These are phyloP conservation scores for Cercophora scortea DNA, from an alignment of 495 filamentous ascomycete genomes.

Conservation along the genomic window DNA sequence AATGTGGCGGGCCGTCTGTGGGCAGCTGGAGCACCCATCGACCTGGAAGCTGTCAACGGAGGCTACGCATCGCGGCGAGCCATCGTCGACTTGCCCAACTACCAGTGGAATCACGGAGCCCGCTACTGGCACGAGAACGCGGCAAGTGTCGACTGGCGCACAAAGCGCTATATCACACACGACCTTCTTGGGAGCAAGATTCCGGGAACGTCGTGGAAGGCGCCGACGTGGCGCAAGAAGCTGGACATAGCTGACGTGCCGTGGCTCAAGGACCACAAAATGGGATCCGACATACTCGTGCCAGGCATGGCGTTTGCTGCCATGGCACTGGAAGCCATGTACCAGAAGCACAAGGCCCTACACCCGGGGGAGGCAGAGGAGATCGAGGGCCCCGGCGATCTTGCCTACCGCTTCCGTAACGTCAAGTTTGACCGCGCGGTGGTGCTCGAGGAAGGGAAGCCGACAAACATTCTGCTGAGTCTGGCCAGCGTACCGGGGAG, in stretches of 20 bases:
- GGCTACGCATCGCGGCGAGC: too few species aligned
- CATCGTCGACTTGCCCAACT: slow-evolving; percentile 29
- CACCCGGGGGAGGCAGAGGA: not conserved
- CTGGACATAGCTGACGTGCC: slow-evolving; percentile 25
- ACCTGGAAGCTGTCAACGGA: slow-evolving; percentile 5
- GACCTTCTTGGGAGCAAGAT: slow-evolving; percentile 8
- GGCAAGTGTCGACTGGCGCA: slow-evolving; percentile 1
- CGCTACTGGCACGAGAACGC: slow-evolving; percentile 8
- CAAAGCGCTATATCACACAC: not conserved
- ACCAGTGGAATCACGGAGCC: slow-evolving; percentile 14
- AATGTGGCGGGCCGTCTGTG: slow-evolving; percentile 27
- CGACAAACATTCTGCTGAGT: not conserved
- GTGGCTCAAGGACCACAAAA: slow-evolving; percentile 31
- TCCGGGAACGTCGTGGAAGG: not conserved
- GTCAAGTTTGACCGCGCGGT: slow-evolving; percentile 5
- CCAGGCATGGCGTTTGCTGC: slow-evolving; percentile 5
- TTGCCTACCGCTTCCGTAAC: slow-evolving; percentile 22
- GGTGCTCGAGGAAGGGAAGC: slow-evolving; percentile 3
- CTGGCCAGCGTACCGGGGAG: not conserved
- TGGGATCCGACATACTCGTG: slow-evolving; percentile 17
- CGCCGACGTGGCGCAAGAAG: slow-evolving; percentile 34
- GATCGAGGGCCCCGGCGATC: not conserved
- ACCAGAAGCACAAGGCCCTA: not conserved
- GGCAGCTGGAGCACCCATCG: slow-evolving; percentile 4
- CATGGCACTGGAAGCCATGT: slow-evolving; percentile 13